A percentile compares a stretch with the other conserved stretches of the same genome.
phyloP scores from a whole-genome alignment of 495 filamentous ascomycete species.

The Pseudomonodictys pantanalensis region DNA sequence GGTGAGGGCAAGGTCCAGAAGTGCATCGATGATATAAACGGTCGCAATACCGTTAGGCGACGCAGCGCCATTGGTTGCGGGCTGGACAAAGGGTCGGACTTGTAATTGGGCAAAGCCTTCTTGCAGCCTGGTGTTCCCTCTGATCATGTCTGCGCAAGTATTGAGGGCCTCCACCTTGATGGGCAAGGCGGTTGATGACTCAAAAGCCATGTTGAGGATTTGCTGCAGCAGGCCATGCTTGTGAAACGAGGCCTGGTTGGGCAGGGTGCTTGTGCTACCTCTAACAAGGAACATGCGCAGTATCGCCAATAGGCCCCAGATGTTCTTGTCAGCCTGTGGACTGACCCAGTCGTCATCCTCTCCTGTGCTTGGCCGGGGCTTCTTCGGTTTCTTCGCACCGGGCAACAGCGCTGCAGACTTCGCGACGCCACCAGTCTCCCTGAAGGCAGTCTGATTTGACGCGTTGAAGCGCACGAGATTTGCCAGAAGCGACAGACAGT shows the following conservation, averaged over 20 bases:
- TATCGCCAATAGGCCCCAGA: constrained; percentile 84
- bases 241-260: constrained; percentile 84
- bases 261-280: constrained; percentile 72
- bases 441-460: constrained; percentile 90
- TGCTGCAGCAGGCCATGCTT: constrained; percentile 77
- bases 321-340: constrained; percentile 80
- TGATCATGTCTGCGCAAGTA: constrained; percentile 85
- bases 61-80: constrained; percentile 43
- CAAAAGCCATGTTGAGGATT: constrained; percentile 80
- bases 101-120: constrained; percentile 83
- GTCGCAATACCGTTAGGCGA: constrained; percentile 54
- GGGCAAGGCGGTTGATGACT: constrained; percentile 64
- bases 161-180: constrained; percentile 82
- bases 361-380: constrained; percentile 48
- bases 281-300: constrained; percentile 78
- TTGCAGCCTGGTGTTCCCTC: constrained; percentile 75
- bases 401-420: constrained; percentile 67
- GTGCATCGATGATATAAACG: constrained; percentile 87
- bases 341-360: constrained; percentile 70
- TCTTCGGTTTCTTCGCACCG: constrained; percentile 48
- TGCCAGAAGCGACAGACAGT: constrained; percentile 88
- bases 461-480: constrained; percentile 86
- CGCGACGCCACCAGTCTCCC: constrained; percentile 82
- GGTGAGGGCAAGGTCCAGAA: constrained; percentile 82
- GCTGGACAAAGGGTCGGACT: constrained; percentile 57